Evolutionary conservation across 257 asterid genomes (phyloP), one percentile per base, ranked within the genome.

Genomic region (Haberlea rhodopensis): DNA sequence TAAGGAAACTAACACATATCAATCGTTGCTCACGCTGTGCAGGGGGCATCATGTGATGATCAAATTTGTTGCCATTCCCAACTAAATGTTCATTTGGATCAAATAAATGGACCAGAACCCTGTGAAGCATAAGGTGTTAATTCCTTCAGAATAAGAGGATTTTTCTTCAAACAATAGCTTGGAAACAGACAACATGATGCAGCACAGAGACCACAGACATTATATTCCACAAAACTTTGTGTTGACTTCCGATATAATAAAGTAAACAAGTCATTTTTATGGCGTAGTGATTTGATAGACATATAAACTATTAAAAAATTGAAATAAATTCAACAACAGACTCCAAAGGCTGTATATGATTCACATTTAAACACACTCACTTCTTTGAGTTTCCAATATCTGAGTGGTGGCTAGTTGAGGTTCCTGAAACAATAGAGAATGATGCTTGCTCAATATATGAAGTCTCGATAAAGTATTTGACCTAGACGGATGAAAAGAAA

Each of bases 361-460:
- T 34, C 45, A 63, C 60, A 72, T 37, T 61, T 49, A 46, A 53
- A 59, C 66, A 49, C 26, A 74, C 96, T 84, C 79, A 87, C 97
- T 51, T 84, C 59, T 80, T 73, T 56, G 80, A 40, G 73, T 46
- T 66, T 69, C 67, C 79, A 65, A 77, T 83, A 76, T 70, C 76
- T 59, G 63, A 62, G 57, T 61, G 77, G 71, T 58, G 72, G 76
- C 78, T 75, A 49, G 82, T 60, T 46, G 81, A 63, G 46, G 69
- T 61, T 80, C 82, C 97, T 87, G 81, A 67, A 70, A 34, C 61
- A 78, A 80, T 29, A 68, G 20, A 73, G 76, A 66, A 68, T 31
- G 52, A 43, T 68, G 25, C 60, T 53, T 15, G 53, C 67, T 7
- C 16, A 34, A 10, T 5, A 34, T 2, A 34, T n/a, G 10, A 2